Evolutionary conservation across 1,284 basidiomycete species (phyloP).

Genomic region (Cryptococcus sp.): DNA sequence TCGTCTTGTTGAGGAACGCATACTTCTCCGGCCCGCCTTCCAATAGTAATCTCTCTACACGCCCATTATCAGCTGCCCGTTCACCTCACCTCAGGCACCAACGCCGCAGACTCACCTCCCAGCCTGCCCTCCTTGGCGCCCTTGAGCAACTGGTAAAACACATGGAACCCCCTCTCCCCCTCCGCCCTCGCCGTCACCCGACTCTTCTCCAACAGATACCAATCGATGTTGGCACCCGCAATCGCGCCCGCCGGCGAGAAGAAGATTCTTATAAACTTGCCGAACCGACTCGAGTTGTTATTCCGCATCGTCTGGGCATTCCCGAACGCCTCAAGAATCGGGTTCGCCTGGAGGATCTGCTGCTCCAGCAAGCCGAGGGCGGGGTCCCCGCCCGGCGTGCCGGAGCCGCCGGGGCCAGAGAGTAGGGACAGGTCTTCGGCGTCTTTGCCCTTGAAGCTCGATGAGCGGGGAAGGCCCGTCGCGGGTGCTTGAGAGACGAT

Average conservation of each 20-base stretch:
- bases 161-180: slow-evolving; percentile 91
- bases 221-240: slow-evolving; percentile 96
- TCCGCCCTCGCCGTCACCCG: slow-evolving; percentile 83
- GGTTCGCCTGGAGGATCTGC: slow-evolving; percentile 97
- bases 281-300: slow-evolving; percentile 97
- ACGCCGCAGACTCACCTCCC: slow-evolving; percentile 61
- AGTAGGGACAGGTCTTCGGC: slow-evolving; percentile 40
- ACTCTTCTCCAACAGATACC: slow-evolving; percentile 98
- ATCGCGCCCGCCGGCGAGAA: slow-evolving; percentile 93
- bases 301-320: slow-evolving; percentile 99
- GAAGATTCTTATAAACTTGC: slow-evolving; percentile 93
- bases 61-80: not conserved
- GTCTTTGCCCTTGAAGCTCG: slow-evolving; percentile 47
- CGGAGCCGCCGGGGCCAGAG: slow-evolving; percentile 32
- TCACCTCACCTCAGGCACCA: not conserved
- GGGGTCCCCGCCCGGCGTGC: slow-evolving; percentile 56
- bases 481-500: slow-evolving; percentile 28
- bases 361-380: slow-evolving; percentile 84
- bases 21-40: slow-evolving; percentile 76
- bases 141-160: slow-evolving; percentile 88
- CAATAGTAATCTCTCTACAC: slow-evolving; percentile 68
- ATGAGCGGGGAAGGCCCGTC: slow-evolving; percentile 44
- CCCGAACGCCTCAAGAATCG: slow-evolving; percentile 95
- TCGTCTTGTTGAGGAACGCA: slow-evolving; percentile 84
- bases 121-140: slow-evolving; percentile 61